Base-by-base conservation (phyloP, 2,329 filamentous ascomycete genomes). In the Trichoderma polysporum region DNA sequence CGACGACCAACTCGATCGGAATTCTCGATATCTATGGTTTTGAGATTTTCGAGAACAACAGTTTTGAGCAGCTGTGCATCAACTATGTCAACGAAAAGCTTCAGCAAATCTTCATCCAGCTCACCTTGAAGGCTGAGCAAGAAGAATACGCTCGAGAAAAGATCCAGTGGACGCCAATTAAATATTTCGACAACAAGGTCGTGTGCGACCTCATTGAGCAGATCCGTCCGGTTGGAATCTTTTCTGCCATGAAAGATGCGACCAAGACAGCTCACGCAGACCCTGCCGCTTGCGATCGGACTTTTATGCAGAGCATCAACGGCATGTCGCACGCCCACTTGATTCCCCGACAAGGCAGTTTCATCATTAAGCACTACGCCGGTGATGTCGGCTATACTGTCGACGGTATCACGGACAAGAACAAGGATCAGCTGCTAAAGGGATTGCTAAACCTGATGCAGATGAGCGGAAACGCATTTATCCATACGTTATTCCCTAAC, bases 61-160 rank as follows among this genome's bases (percentile, higher is more conserved):
- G 92, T 71, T 99, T 99, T 74, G 95, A 99, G 78, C 95, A 99
- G 80, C 87, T 99, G 8, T 99, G 95, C 81, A 99, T 99, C 85
- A 99, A 99, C 83, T 99, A 98, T 76, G 96, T 98, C 76, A 99
- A 99, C 79, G 95, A 99, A 81, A 99, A 99, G 80, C 83, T 99
- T 67, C 95, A 99, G 80, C 95, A 99, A 76, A 98, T 99, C 74
- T 99, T 99, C 77, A 99, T 99, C 72, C 95, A 99, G 79, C 84
- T 99, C 73, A 99, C 95, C 0, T 80, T 99, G 69, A 97, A 97
- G 82, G 91, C 95, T 0, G 95, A 99, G 78, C 95, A 99, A 81
- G 95, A 99, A 73, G 95, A 99, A 78, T 99, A 99, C 75, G 93
- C 91, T 17, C 86, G 92, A 57, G 95, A 99, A 79, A 90, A 98